phyloP scores from a whole-genome alignment of 83 land plant species.

The Picea abies region DNA sequence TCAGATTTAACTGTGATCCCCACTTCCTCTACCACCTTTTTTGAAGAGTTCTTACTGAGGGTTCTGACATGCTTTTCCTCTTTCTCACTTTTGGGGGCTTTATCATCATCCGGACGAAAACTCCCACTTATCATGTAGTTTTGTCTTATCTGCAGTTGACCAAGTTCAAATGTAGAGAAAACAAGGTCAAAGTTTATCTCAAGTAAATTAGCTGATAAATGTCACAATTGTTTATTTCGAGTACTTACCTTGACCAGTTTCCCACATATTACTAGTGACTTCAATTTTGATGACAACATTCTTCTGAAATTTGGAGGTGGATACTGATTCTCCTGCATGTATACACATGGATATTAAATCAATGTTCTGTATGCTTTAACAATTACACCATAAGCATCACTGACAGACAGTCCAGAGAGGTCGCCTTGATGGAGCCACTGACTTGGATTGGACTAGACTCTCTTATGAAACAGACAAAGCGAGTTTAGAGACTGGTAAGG shows the following conservation, averaged over 20 bases:
- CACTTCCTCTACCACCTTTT: constrained; percentile 28
- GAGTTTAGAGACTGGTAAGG: no score
- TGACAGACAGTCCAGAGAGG: no score
- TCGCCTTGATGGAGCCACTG: no score
- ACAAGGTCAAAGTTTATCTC: neutral
- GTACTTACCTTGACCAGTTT: constrained; percentile 67
- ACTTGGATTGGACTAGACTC: no score
- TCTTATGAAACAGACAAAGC: no score
- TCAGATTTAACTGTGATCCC: constrained; percentile 37
- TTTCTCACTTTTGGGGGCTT: constrained; percentile 6
- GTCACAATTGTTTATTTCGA: neutral
- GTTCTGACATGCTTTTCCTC: neutral
- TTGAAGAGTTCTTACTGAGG: constrained; percentile 18
- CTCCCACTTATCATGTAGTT: constrained; percentile 20
- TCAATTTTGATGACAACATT: constrained; percentile 57
- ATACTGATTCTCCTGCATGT: constrained; percentile 65
- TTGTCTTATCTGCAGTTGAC: constrained; percentile 23
- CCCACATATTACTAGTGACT: constrained; percentile 51
- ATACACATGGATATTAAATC: neutral
- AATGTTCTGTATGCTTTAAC: neutral
- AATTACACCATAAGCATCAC: neutral
- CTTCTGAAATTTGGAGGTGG: constrained; percentile 71
- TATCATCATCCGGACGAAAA: constrained; percentile 7
- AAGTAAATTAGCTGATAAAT: neutral
- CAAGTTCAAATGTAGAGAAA: neutral